Evolutionary conservation across 768 basidiomycete species (phyloP).

Genomic region (Tricholoma saponaceum): DNA sequence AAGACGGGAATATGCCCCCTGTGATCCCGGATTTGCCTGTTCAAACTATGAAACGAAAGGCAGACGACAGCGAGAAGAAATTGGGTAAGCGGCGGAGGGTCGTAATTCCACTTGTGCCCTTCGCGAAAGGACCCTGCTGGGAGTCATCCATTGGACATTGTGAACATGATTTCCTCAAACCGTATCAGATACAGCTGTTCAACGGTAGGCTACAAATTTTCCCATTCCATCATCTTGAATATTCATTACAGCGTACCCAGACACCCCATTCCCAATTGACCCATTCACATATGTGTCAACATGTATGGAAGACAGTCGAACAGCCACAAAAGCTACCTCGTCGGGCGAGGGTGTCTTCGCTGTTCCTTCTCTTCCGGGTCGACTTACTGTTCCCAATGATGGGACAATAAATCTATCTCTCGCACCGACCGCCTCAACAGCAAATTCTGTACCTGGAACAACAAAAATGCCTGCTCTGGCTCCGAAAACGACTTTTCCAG

Average conservation of each 20-base stretch:
- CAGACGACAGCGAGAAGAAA: slow-evolving; percentile 46
- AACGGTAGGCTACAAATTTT: slow-evolving; percentile 55
- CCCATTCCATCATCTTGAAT: background rate
- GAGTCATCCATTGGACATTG: slow-evolving; percentile 66
- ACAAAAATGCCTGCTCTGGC: slow-evolving; percentile 27
- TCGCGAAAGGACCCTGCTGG: slow-evolving; percentile 80
- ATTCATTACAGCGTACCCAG: slow-evolving; percentile 32
- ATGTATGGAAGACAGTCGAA: slow-evolving; percentile 33
- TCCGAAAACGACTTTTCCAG: slow-evolving; percentile 66
- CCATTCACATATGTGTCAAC: slow-evolving; percentile 73
- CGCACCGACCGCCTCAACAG: slow-evolving; percentile 9
- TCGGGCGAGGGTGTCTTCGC: slow-evolving; percentile 34
- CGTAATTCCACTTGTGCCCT: slow-evolving; percentile 76
- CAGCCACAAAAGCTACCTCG: slow-evolving; percentile 20
- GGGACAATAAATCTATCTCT: slow-evolving; percentile 10
- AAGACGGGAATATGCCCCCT: slow-evolving; percentile 32
- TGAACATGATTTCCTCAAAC: slow-evolving; percentile 64
- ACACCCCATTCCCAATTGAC: slow-evolving; percentile 68
- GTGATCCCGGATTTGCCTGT: slow-evolving; percentile 30
- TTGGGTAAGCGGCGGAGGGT: slow-evolving; percentile 69
- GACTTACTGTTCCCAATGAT: slow-evolving; percentile 18
- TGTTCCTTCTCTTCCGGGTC: slow-evolving; percentile 43
- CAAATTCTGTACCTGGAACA: slow-evolving; percentile 9
- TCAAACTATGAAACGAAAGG: slow-evolving; percentile 59
- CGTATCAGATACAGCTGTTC: slow-evolving; percentile 75